These are phyloP conservation scores for Tubosaeta brunneosetosa DNA, from an alignment of 768 basidiomycete genomes.

Conservation along the genomic window DNA sequence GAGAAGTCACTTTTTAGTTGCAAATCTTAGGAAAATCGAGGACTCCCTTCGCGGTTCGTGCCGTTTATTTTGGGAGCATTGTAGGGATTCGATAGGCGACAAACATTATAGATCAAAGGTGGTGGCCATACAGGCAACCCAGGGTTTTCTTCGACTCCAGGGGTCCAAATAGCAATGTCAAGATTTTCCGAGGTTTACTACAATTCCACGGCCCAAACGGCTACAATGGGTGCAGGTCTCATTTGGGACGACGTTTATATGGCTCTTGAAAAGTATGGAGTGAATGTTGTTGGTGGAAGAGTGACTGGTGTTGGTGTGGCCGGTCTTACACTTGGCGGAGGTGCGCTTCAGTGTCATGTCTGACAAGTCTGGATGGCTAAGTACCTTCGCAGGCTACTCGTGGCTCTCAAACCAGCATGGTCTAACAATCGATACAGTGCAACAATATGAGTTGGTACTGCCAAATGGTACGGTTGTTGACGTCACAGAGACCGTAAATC, in stretches of 20 bases:
- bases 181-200: constrained; percentile 42
- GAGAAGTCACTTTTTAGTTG: not conserved
- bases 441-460: constrained; percentile 51
- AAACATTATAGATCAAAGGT: constrained; percentile 46
- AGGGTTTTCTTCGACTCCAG: constrained; percentile 53
- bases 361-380: not conserved
- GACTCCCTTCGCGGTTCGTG: constrained; percentile 26
- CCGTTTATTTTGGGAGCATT: not conserved
- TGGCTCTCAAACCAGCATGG: constrained; percentile 61
- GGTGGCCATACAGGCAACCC: constrained; percentile 56
- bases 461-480: constrained; percentile 36
- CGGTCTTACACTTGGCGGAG: constrained; percentile 56
- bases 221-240: constrained; percentile 35
- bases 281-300: constrained; percentile 53
- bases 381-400: constrained; percentile 9
- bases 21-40: constrained; percentile 39
- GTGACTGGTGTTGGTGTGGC: constrained; percentile 55
- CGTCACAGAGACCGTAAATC: constrained; percentile 30
- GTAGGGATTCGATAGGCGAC: too few species aligned
- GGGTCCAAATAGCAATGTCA: constrained; percentile 53
- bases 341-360: constrained; percentile 15
- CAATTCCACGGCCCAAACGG: constrained; percentile 34
- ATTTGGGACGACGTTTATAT: constrained; percentile 66
- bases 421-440: constrained; percentile 50
- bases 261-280: constrained; percentile 40